Conservation (phyloP, 83 land plant species). For the Picea abies region DNA sequence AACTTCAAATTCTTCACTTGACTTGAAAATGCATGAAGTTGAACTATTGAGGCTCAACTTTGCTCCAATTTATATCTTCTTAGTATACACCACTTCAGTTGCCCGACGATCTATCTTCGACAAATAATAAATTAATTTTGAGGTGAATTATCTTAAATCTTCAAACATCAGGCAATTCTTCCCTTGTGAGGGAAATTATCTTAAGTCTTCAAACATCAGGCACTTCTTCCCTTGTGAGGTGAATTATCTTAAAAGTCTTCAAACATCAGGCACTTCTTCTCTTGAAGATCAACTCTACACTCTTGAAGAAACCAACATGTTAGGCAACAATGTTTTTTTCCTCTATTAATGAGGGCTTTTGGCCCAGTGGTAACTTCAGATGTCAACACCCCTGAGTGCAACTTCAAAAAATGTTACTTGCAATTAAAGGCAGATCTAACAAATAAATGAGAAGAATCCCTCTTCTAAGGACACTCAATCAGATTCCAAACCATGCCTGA, state of each 20-base stretch:
- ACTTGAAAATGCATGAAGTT: slow-evolving; percentile 16
- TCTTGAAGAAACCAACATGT: slow-evolving; percentile 33
- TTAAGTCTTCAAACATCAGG: slow-evolving; percentile 33
- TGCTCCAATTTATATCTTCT: slow-evolving; percentile 35
- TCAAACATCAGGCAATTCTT: slow-evolving; percentile 26
- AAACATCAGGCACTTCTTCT: slow-evolving; percentile 30
- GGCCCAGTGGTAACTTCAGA: slow-evolving; percentile 8
- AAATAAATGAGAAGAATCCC: background rate
- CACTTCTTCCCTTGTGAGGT: slow-evolving; percentile 25
- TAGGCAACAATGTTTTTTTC: slow-evolving; percentile 21
- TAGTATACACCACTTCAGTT: slow-evolving; percentile 39
- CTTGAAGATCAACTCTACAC: slow-evolving; percentile 23
- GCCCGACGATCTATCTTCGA: slow-evolving; percentile 39
- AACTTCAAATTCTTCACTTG: slow-evolving; percentile 33
- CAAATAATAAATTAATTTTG: slow-evolving; percentile 24
- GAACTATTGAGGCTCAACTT: slow-evolving; percentile 28
- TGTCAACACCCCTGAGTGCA: slow-evolving; percentile 11
- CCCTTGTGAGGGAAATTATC: slow-evolving; percentile 23
- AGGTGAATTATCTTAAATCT: slow-evolving; percentile 33
- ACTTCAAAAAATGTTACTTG: slow-evolving; percentile 10
- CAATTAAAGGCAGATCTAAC: slow-evolving; percentile 14
- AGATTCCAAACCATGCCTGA: background rate
- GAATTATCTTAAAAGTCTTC: slow-evolving; percentile 31
- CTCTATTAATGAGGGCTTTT: background rate
- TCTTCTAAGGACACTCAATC: slow-evolving; percentile 11